Conservation (phyloP, 1,284 basidiomycete species). For the Sutorius eximius region DNA sequence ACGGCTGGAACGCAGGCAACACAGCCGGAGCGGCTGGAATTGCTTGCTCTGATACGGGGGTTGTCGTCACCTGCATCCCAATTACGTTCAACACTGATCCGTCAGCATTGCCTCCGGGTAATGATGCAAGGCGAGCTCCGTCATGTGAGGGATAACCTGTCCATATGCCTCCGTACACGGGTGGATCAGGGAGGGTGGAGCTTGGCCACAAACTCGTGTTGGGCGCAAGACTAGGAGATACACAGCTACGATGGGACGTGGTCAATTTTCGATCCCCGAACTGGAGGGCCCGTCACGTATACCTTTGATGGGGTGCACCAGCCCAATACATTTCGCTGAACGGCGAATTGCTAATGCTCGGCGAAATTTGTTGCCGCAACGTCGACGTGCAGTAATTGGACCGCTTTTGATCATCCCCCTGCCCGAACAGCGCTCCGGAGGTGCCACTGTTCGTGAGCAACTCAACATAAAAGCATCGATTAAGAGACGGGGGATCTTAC, state of each 20-base stretch:
- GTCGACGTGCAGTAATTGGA: not conserved
- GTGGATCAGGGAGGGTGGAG: not conserved
- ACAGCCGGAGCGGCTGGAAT: not conserved
- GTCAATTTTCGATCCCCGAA: not conserved
- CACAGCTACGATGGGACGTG: not conserved
- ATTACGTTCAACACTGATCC: not conserved
- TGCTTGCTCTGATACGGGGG: slow-evolving; percentile 3
- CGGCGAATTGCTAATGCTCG: not conserved
- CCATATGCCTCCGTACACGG: not conserved
- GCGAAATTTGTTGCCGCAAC: slow-evolving; percentile 5
- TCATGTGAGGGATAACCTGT: not conserved
- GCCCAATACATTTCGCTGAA: not conserved
- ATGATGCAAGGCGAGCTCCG: not conserved
- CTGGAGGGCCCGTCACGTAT: not conserved
- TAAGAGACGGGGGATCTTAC: slow-evolving; percentile 9
- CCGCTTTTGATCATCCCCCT: not conserved
- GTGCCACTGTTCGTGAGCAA: slow-evolving; percentile 1
- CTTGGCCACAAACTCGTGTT: slow-evolving; percentile 6
- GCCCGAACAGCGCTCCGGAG: not conserved
- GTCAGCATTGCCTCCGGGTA: not conserved
- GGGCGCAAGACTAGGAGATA: not conserved
- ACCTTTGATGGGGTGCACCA: slow-evolving; percentile 13
- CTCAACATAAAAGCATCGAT: not conserved
- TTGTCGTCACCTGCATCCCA: slow-evolving; percentile 1
- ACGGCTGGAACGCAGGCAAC: not conserved